Evolutionary conservation across 2,329 filamentous ascomycete species (phyloP).

Genomic region (Hortaea sp.): DNA sequence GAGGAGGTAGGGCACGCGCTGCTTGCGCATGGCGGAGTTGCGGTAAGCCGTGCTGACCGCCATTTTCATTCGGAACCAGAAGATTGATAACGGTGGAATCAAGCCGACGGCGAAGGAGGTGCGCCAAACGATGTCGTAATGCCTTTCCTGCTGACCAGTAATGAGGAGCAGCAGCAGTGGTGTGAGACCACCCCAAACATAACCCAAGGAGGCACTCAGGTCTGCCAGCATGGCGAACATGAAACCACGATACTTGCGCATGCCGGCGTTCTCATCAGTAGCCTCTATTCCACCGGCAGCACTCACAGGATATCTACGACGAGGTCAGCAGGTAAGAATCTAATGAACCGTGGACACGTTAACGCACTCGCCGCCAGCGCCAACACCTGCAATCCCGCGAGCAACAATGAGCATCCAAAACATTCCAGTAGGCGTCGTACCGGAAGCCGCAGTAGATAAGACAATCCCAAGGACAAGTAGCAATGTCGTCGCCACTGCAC

Average conservation of each 20-base stretch:
- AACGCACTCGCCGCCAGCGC: slow-evolving; percentile 22
- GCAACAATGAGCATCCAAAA: slow-evolving; percentile 45
- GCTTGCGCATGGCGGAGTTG: too few species aligned
- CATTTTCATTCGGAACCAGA: too few species aligned
- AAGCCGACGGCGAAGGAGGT: too few species aligned
- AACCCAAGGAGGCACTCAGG: slow-evolving; percentile 47
- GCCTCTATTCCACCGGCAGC: neutral
- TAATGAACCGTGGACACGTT: too few species aligned
- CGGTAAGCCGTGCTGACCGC: too few species aligned
- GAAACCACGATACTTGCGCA: slow-evolving; percentile 38
- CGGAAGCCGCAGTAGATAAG: slow-evolving; percentile 28
- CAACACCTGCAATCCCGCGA: slow-evolving; percentile 38
- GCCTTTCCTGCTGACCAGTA: too few species aligned
- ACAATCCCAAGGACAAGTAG: slow-evolving; percentile 40
- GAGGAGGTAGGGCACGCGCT: too few species aligned
- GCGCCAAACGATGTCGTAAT: too few species aligned
- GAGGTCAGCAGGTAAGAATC: too few species aligned
- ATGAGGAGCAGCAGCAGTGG: too few species aligned
- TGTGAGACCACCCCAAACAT: slow-evolving; percentile 24
- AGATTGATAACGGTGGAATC: too few species aligned
- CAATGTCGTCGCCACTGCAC: slow-evolving; percentile 36
- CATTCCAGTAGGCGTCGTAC: slow-evolving; percentile 40
- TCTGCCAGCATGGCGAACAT: slow-evolving; percentile 39
- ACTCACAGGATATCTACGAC: neutral
- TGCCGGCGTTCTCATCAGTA: slow-evolving; percentile 8